Conservation (phyloP, 2,329 filamentous ascomycete species). For the Aspergillus intermedius region DNA sequence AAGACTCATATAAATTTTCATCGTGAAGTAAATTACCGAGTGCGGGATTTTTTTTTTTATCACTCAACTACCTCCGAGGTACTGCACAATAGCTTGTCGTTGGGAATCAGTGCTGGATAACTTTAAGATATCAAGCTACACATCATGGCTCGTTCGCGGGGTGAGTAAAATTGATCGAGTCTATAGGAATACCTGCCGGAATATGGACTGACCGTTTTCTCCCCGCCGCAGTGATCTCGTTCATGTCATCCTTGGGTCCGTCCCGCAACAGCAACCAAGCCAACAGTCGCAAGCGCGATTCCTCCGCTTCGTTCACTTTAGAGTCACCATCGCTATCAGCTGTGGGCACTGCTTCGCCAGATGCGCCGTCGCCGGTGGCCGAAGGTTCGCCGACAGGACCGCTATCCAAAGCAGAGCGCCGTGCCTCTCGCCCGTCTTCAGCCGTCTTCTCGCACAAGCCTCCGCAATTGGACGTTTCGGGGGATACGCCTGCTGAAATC, state of each 20-base stretch:
- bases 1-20: too few species aligned
- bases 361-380: slow-evolving; percentile 28
- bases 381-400: slow-evolving; percentile 35
- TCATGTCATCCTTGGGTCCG: slow-evolving; percentile 60
- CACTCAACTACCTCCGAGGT: too few species aligned
- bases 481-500: slow-evolving; percentile 85
- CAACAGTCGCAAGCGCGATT: slow-evolving; percentile 1
- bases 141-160: slow-evolving; percentile 35
- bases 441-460: slow-evolving; percentile 83
- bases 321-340: slow-evolving; percentile 13
- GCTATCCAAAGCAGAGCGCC: slow-evolving; percentile 42
- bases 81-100: too few species aligned
- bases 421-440: slow-evolving; percentile 66
- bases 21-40: too few species aligned
- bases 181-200: background rate
- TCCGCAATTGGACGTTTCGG: slow-evolving; percentile 74
- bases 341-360: slow-evolving; percentile 26
- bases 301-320: slow-evolving; percentile 15
- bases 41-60: too few species aligned
- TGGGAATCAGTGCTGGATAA: background rate
- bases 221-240: slow-evolving; percentile 70
- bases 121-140: background rate
- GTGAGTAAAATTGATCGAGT: slow-evolving; percentile 18
- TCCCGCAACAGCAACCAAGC: slow-evolving; percentile 19
- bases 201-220: slow-evolving; percentile 17